These are phyloP conservation scores for Wallacemonas sp. DNA, from an alignment of 208 protist species.

Conservation along the genomic window DNA sequence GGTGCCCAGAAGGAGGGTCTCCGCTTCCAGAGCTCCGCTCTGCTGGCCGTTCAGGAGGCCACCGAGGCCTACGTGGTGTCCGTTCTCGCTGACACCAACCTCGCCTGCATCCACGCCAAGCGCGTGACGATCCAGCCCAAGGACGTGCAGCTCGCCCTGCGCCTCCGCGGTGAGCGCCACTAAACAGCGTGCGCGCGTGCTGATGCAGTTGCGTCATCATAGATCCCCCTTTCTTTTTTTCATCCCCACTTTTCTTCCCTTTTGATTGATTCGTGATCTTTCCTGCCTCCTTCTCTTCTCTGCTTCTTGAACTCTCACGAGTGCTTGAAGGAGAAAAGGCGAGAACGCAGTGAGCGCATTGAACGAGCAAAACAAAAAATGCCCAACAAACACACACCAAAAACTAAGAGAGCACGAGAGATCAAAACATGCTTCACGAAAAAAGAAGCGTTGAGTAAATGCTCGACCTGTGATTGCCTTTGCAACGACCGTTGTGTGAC, in stretches of 20 bases:
- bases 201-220: conserved; percentile 8
- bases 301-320: too few relatives aligned
- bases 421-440: too few relatives aligned
- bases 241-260: conserved; percentile 14
- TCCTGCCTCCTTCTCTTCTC: background rate
- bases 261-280: conserved; percentile 15
- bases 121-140: conserved; percentile 86
- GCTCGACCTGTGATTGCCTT: too few relatives aligned
- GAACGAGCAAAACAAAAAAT: too few relatives aligned
- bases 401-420: too few relatives aligned
- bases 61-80: conserved; percentile 91
- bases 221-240: conserved; percentile 20
- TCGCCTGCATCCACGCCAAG: conserved; percentile 86
- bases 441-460: too few relatives aligned
- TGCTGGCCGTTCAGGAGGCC: conserved; percentile 89
- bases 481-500: too few relatives aligned
- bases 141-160: conserved; percentile 66
- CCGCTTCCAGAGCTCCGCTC: conserved; percentile 85
- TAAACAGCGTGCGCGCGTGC: conserved; percentile 19
- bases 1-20: conserved; percentile 74
- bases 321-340: too few relatives aligned
- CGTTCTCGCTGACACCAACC: conserved; percentile 93
- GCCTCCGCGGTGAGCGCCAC: conserved; percentile 62
- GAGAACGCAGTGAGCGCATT: too few relatives aligned
- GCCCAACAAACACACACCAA: too few relatives aligned